Base-by-base conservation (phyloP, 352 stramenopile species). In the Peronospora belbahrii region DNA sequence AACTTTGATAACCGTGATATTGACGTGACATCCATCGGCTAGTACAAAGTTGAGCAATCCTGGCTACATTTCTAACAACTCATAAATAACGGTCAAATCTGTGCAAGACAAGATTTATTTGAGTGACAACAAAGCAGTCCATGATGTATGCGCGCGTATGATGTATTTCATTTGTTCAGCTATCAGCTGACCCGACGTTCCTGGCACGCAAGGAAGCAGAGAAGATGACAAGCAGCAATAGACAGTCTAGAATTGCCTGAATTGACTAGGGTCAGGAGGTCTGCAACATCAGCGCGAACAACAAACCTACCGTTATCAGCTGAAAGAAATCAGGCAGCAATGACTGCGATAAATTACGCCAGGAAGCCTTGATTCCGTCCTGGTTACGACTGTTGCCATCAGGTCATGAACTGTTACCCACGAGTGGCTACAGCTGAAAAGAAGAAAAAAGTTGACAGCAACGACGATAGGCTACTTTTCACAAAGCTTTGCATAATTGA, bases 141-240 rank as follows among this genome's bases (percentile, higher is more conserved):
- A 81, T 91, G 60, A 83, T 91, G 76, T 88, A 87, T 46, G 74
- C 74, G 73, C 73, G 5, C 79, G 79, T 18, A 88, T 88, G 75
- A 84, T 67, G 33, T 91, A 88, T 39, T 55, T 91, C 8, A 64
- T 79, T 32, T 56, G 68, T 25, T 67, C 49, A 67, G 18, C 61
- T 63, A 37, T 47, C 70, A 37, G 74, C 74, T 2, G 70, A 91
- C 33, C 38, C 68, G 6, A 53, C 87, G 41, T 91, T 91, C 50
- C 67, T 88, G 44, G 87, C 76, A 11, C 70, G 79, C 20, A 88
- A 86, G 46, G 76, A 86, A 60, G 74, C 69, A 10, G 70, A 87
- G 40, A 91, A 87, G 45, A 59, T 76, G 23, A 68, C 62, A 18
- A 75, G 24, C 64, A 78, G 33, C 58, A 66, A 63, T 79, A 43